phyloP scores from a whole-genome alignment of 371 early-diverging fungal species.

The Mucor indicus region DNA sequence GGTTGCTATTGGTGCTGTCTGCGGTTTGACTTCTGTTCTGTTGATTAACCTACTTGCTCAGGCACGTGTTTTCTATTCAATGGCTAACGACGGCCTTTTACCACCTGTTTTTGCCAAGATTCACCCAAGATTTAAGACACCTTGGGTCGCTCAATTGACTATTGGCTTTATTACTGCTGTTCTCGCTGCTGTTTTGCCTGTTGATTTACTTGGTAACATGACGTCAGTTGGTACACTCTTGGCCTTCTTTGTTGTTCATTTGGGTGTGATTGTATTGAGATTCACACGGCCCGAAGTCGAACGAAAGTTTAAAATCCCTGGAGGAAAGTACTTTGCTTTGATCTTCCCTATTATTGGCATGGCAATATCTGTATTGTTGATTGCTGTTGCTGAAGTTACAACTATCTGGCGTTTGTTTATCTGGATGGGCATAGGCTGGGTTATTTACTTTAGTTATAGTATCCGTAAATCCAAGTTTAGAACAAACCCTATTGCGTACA shows the following conservation, averaged over 20 bases:
- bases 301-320: conserved; percentile 79
- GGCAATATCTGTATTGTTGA: conserved; percentile 53
- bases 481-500: conserved; percentile 34
- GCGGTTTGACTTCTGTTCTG: conserved; percentile 81
- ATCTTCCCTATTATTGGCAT: conserved; percentile 66
- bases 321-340: conserved; percentile 45
- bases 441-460: conserved; percentile 70
- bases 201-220: conserved; percentile 81
- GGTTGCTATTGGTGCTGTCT: conserved; percentile 74
- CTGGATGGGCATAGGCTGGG: conserved; percentile 73
- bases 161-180: conserved; percentile 71
- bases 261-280: conserved; percentile 75
- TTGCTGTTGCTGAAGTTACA: conserved; percentile 59
- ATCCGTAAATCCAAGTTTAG: conserved; percentile 57
- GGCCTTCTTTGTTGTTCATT: conserved; percentile 82
- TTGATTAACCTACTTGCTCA: conserved; percentile 75
- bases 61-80: conserved; percentile 84
- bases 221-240: conserved; percentile 84
- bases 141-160: conserved; percentile 68
- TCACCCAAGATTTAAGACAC: conserved; percentile 66
- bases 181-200: conserved; percentile 74
- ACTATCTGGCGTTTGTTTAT: conserved; percentile 58
- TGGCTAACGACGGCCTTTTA: conserved; percentile 85
- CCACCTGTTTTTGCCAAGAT: conserved; percentile 68
- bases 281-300: conserved; percentile 69